These are phyloP conservation scores for Hevea brasiliensis DNA, from an alignment of 345 rosid species.

Conservation along the genomic window DNA sequence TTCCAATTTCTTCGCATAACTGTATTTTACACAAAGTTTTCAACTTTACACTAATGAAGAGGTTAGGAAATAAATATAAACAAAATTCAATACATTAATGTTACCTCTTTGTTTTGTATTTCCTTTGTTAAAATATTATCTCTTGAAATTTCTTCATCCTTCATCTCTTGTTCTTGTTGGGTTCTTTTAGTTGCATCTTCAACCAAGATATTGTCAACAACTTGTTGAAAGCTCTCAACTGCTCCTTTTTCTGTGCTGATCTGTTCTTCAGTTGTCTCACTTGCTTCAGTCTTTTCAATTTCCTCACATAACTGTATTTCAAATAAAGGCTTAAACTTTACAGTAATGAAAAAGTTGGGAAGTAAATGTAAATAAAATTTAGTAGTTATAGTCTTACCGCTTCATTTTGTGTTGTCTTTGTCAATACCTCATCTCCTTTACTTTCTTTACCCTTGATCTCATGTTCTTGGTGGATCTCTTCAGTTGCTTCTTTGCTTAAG, in stretches of 20 bases:
- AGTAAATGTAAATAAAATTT: neutral
- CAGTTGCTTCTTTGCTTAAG: no score
- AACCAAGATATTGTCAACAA: no score
- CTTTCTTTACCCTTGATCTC: neutral
- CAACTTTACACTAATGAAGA: neutral
- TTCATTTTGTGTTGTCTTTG: no score
- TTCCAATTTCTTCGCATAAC: no score
- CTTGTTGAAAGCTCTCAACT: no score
- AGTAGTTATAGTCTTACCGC: no score
- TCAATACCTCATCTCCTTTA: neutral
- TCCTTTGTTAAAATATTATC: constrained; percentile 12
- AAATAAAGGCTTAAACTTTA: constrained; percentile 3
- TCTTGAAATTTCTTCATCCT: constrained; percentile 20
- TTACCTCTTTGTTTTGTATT: constrained; percentile 38
- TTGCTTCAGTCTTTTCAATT: no score
- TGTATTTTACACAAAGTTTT: neutral
- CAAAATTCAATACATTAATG: neutral
- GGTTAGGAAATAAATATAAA: neutral
- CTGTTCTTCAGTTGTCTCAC: no score
- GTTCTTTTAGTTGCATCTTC: no score
- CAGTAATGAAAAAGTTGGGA: neutral
- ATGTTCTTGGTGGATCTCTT: constrained; percentile 18
- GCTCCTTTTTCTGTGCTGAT: no score
- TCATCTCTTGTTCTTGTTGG: constrained; percentile 22
- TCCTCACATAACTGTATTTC: no score